These are phyloP conservation scores for Trichoderma koningii DNA, from an alignment of 2,329 filamentous ascomycete genomes.

Conservation along the genomic window DNA sequence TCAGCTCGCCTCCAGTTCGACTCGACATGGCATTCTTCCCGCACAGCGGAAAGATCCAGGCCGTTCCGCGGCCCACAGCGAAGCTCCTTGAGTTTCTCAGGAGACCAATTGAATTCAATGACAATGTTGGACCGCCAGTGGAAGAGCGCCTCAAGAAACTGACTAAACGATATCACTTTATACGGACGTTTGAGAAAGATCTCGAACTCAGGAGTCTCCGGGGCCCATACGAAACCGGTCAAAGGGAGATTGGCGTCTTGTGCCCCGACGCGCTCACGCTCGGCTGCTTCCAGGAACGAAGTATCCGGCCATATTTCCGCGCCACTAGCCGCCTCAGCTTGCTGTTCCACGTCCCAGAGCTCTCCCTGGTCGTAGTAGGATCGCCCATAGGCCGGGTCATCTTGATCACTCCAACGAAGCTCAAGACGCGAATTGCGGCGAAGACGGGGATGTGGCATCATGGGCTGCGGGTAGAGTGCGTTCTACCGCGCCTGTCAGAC, in stretches of 20 bases:
- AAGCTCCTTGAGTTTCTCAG: slow-evolving; percentile 33
- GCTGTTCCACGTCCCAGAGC: slow-evolving; percentile 64
- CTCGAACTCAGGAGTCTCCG: slow-evolving; percentile 49
- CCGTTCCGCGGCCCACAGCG: slow-evolving; percentile 27
- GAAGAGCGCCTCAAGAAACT: slow-evolving; percentile 10
- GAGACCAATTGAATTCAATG: slow-evolving; percentile 29
- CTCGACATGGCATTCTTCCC: slow-evolving; percentile 44
- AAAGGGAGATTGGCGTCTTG: slow-evolving; percentile 37
- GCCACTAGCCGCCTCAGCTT: slow-evolving; percentile 55
- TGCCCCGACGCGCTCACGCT: slow-evolving; percentile 39
- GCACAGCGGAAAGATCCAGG: slow-evolving; percentile 35
- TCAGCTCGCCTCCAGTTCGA: slow-evolving; percentile 18
- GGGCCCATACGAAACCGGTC: slow-evolving; percentile 30
- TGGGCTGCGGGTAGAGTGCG: slow-evolving; percentile 56
- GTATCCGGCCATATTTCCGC: slow-evolving; percentile 36
- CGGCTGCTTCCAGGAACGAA: slow-evolving; percentile 32
- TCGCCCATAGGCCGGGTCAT: slow-evolving; percentile 67
- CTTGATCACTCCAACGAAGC: slow-evolving; percentile 58
- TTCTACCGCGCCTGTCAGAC: slow-evolving; percentile 51
- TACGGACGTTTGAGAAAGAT: slow-evolving; percentile 54
- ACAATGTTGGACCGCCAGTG: not conserved
- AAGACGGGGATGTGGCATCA: slow-evolving; percentile 39
- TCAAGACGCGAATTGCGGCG: slow-evolving; percentile 33
- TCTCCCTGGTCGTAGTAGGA: slow-evolving; percentile 68
- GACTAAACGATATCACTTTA: slow-evolving; percentile 39